Base-by-base conservation (phyloP, 768 basidiomycete species). In the Boletus tylopilopsis region DNA sequence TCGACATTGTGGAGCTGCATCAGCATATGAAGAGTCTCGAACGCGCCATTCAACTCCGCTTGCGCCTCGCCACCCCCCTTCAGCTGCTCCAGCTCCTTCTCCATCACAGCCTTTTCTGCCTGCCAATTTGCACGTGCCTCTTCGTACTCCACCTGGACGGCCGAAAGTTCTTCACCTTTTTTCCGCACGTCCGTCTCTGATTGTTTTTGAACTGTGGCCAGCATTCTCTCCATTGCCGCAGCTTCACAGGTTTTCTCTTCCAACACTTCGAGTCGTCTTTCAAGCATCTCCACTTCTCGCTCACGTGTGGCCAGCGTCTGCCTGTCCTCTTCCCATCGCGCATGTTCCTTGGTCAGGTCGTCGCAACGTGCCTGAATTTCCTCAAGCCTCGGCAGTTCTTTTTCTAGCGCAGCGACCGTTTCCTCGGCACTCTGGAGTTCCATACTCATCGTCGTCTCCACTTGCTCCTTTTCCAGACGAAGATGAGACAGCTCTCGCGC, bases 401-500 rank as follows among this genome's bases (percentile, higher is more conserved):
- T 64, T 64, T 84, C 78, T 45, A 89, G 59, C 1, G 77, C 73
- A 16, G 69, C 66, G 36, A 85, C 80, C 30, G 78, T 82, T 41
- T 87, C 86, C 59, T 87, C 79, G 1, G 84, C 81, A 39, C 67
- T 76, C 61, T 84, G 82, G 33, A 86, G 66, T 51, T 90, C 87
- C 72, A 84, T 72, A 2, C 74, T 73, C 70, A 85, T 72, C 53
- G 76, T 75, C 2, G 81, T 81, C 63, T 87, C 82, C 13, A 84
- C 69, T 56, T 86, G 77, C 42, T 81, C 76, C 68, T 87, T 90
- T 63, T 90, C 89, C 47, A 85, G 60, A 50, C 70, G 73, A 40
- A 87, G 66, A 52, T 82, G 68, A 10, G 81, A 78, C 44, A 89
- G 56, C 55, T 89, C 87, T 42, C 81, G 74, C 15, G 73, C 67